Base-by-base conservation (phyloP, 1,284 basidiomycete genomes). In the Ganoderma leucocontextum region DNA sequence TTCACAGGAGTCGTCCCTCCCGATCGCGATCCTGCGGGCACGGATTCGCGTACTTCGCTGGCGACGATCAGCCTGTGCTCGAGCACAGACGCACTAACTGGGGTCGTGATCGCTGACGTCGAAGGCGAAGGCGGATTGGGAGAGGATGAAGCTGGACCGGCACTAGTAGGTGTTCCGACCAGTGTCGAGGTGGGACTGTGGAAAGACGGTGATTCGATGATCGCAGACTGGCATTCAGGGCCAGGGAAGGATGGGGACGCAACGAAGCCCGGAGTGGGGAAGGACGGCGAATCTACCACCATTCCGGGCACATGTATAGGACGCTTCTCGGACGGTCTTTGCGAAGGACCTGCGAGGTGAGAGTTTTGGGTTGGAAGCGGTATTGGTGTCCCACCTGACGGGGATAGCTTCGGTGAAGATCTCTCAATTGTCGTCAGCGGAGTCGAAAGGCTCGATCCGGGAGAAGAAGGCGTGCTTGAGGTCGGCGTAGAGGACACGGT, bases 61-160 rank as follows among this genome's bases (percentile, higher is more conserved):
- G 82, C 75, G 69, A 86, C 78, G 3, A 87, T 77, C 7, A 76
- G 73, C 3, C 85, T 84, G 39, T 78, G 78, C 33, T 81, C 78
- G 8, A 79, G 78, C 41, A 70, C 72, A 10, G 70, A 67, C 7
- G 67, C 63, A 35, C 69, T 66, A 29, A 69, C 58, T 1, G 68
- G 67, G 22, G 66, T 59, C 15, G 38, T 15, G 25, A 66, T 47
- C 25, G 60, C 10, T 9, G 60, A 63, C 80, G 75, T 58, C 15
- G 60, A 22, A 15, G 60, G 59, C 36, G 69, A 44, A 42, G 63
- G 39, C 67, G 60, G 44, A 58, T 72, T 15, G 22, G 78, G 78
- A 66, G 82, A 69, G 19, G 47, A 36, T 13, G 53, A 29, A 1
- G 64, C 10, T 17, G 63, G 22, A 39, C 22, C 47, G 63, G 62